Evolutionary conservation across 768 basidiomycete species (phyloP).

Genomic region (Suillus luteus): DNA sequence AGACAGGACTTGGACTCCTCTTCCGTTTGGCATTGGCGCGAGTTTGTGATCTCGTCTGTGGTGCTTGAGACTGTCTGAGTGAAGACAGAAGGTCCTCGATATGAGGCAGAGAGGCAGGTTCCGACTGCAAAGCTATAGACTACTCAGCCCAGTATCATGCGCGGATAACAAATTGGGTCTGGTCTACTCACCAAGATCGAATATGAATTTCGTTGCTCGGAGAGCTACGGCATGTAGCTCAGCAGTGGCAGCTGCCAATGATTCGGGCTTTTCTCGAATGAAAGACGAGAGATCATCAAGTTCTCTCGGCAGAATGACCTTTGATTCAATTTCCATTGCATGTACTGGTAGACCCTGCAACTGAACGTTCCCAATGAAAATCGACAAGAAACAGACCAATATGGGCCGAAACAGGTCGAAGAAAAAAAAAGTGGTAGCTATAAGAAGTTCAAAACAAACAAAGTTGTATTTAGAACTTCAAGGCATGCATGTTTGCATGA

Average conservation of each 20-base stretch:
- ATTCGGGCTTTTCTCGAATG: slow-evolving; percentile 55
- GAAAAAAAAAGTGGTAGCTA: no score
- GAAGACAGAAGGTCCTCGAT: slow-evolving; percentile 68
- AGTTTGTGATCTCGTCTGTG: slow-evolving; percentile 73
- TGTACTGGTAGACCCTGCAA: no score
- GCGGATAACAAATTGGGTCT: slow-evolving; percentile 9
- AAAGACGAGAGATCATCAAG: slow-evolving; percentile 54
- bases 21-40: slow-evolving; percentile 40
- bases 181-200: slow-evolving; percentile 64
- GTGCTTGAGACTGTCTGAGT: slow-evolving; percentile 65
- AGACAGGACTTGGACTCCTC: slow-evolving; percentile 42
- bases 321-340: slow-evolving; percentile 17
- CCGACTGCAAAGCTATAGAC: slow-evolving; percentile 62
- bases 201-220: slow-evolving; percentile 70
- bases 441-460: no score
- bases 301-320: slow-evolving; percentile 37
- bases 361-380: no score
- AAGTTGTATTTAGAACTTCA: no score
- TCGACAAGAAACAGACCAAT: no score
- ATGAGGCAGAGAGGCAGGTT: slow-evolving; percentile 62
- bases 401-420: no score
- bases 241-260: slow-evolving; percentile 53
- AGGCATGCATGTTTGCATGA: no score
- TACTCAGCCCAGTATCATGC: slow-evolving; percentile 7
- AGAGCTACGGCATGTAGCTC: slow-evolving; percentile 61